Conservation (phyloP, 2,329 filamentous ascomycete species). For the Dothiorella sarmentorum region DNA sequence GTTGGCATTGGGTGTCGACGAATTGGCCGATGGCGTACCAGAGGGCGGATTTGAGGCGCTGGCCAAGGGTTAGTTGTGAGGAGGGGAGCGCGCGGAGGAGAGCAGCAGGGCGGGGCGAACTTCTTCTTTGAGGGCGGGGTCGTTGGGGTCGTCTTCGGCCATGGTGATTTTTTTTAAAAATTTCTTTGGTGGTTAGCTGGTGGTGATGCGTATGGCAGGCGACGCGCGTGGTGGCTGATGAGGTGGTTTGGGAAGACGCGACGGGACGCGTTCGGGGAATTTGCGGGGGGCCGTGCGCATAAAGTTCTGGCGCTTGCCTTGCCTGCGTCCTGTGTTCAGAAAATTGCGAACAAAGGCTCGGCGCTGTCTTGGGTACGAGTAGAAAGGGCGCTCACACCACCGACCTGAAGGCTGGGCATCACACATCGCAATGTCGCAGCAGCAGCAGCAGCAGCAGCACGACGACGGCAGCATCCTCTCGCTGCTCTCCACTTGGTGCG, state of each 20-base stretch:
- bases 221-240: neutral
- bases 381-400: neutral
- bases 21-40: constrained; percentile 53
- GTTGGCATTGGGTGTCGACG: constrained; percentile 77
- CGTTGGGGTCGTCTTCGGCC: constrained; percentile 23
- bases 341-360: neutral
- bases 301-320: too few species aligned
- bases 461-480: constrained; percentile 20
- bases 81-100: neutral
- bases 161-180: too few species aligned
- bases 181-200: too few species aligned
- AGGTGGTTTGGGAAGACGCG: neutral
- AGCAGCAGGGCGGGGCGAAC: constrained; percentile 24
- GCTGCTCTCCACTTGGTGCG: constrained; percentile 31
- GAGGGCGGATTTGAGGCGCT: constrained; percentile 49
- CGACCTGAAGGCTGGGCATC: too few species aligned
- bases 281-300: neutral
- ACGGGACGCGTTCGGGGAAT: constrained; percentile 4
- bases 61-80: neutral
- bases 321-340: neutral
- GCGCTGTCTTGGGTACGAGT: neutral
- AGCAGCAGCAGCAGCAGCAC: neutral
- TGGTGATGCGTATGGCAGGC: neutral
- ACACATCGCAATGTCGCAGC: constrained; percentile 4
- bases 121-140: constrained; percentile 32